Conservation (phyloP, 2,329 filamentous ascomycete genomes). For the Verticillium zaregamsianum region DNA sequence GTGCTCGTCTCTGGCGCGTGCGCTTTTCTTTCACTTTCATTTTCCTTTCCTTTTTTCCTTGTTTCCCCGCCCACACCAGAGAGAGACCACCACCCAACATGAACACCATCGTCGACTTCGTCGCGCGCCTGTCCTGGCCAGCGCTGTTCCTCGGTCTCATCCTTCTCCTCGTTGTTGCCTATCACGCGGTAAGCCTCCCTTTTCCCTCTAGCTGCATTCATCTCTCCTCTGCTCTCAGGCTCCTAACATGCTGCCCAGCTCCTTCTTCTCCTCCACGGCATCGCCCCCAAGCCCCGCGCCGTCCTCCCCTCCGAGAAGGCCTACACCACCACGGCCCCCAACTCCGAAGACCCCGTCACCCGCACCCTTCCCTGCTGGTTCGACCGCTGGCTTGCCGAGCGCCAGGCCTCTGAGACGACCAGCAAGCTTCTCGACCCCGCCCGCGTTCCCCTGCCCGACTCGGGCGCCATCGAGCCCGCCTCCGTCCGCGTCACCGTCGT, state of each 20-base stretch:
- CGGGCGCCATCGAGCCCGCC: constrained; percentile 64
- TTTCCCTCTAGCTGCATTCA: background rate
- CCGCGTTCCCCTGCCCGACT: constrained; percentile 32
- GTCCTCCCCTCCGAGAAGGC: constrained; percentile 76
- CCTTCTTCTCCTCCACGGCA: constrained; percentile 64
- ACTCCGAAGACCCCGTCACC: constrained; percentile 43
- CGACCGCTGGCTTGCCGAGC: constrained; percentile 66
- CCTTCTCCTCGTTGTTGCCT: background rate
- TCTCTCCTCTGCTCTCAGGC: background rate
- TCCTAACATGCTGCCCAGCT: constrained; percentile 26
- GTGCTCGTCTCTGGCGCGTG: background rate
- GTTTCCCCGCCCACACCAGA: background rate
- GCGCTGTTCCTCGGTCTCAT: background rate
- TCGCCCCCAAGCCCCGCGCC: constrained; percentile 76
- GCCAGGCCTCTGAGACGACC: constrained; percentile 42
- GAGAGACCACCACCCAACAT: background rate
- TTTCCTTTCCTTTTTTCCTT: background rate
- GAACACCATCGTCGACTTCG: background rate
- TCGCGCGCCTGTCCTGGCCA: background rate
- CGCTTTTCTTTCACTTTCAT: no score
- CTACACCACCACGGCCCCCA: constrained; percentile 70
- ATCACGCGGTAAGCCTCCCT: background rate
- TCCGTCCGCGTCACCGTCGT: constrained; percentile 88
- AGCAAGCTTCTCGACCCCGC: constrained; percentile 24
- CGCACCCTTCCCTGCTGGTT: constrained; percentile 79